Base-by-base conservation (phyloP, 1,284 basidiomycete genomes). In the Neonothopanus nambi region DNA sequence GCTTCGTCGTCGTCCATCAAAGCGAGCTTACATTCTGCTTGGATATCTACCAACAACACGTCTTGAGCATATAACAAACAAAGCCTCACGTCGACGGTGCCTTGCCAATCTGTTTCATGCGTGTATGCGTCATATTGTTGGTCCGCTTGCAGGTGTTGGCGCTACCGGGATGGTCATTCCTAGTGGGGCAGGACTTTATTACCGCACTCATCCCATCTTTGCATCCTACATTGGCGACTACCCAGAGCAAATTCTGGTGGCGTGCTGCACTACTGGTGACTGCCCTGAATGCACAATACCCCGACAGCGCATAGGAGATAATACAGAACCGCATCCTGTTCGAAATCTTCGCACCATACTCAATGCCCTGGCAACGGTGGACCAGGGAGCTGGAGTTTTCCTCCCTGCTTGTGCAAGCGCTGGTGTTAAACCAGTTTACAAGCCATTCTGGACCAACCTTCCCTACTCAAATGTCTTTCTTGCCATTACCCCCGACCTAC, bases 161-260 rank as follows among this genome's bases (percentile, higher is more conserved):
- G 38, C 49, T 9, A 43, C 60, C 4, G 64, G 65, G 0, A 58
- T 66, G 0, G 37, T 56, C 3, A 59, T 67, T 53, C 48, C 54
- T 6, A 65, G 65, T 40, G 50, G 56, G 3, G 63, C 67, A 52
- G 53, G 54, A 8, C 30, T 28, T 2, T 37, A 63, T 18, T 46
- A 57, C 2, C 21, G 44, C 1, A 49, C 63, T 42, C 63, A 38
- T 37, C 64, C 62, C 2, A 54, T 67, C 9, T 48, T 69, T 2
- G 63, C 58, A 11, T 57, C 59, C 1, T 60, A 60, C 43, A 39
- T 55, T 9, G 57, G 51, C 3, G 46, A 58, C 60, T 57, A 59
- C 48, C 65, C 66, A 0, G 68, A 69, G 43, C 65, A 67, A 24
- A 64, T 61, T 33, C 51, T 69, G 0, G 53, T 68, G 1, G 57